Evolutionary conservation across 1,284 basidiomycete species (phyloP).

Genomic region (Malassezia psittaci): DNA sequence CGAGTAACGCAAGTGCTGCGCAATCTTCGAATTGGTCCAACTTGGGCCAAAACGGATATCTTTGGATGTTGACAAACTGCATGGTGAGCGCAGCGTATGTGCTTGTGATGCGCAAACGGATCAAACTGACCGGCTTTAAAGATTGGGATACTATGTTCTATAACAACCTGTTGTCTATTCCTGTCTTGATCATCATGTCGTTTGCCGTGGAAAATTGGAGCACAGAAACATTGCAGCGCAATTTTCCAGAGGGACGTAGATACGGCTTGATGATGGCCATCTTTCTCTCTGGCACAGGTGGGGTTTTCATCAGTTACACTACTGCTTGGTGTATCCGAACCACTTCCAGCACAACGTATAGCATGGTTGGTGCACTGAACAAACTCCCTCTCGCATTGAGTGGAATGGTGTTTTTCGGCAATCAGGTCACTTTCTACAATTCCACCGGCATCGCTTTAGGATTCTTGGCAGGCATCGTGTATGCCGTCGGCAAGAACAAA

Average conservation of each 20-base stretch:
- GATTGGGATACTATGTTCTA: conserved; percentile 99
- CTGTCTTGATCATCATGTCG: conserved; percentile 73
- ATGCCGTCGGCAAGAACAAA: conserved; percentile 44
- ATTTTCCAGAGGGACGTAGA: conserved; percentile 80
- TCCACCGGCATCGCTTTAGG: conserved; percentile 78
- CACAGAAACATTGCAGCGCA: conserved; percentile 62
- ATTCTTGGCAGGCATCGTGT: conserved; percentile 66
- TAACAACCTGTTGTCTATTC: conserved; percentile 92
- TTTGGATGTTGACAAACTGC: conserved; percentile 96
- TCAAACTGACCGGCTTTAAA: conserved; percentile 94
- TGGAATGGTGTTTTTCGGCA: conserved; percentile 55
- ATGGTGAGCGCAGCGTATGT: conserved; percentile 83
- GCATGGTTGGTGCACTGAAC: conserved; percentile 97
- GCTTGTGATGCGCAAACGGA: conserved; percentile 88
- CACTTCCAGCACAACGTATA: conserved; percentile 94
- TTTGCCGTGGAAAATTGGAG: conserved; percentile 86
- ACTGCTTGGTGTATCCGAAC: conserved; percentile 97
- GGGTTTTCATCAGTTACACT: conserved; percentile 93
- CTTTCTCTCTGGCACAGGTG: conserved; percentile 87
- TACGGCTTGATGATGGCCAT: conserved; percentile 74
- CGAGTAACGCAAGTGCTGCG: not conserved
- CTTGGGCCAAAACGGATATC: conserved; percentile 57
- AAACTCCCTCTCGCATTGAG: conserved; percentile 79
- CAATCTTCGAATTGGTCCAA: not conserved
- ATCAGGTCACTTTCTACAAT: conserved; percentile 70